Evolutionary conservation across 345 rosid species (phyloP).

Genomic region (Pseudoturritis turrita): DNA sequence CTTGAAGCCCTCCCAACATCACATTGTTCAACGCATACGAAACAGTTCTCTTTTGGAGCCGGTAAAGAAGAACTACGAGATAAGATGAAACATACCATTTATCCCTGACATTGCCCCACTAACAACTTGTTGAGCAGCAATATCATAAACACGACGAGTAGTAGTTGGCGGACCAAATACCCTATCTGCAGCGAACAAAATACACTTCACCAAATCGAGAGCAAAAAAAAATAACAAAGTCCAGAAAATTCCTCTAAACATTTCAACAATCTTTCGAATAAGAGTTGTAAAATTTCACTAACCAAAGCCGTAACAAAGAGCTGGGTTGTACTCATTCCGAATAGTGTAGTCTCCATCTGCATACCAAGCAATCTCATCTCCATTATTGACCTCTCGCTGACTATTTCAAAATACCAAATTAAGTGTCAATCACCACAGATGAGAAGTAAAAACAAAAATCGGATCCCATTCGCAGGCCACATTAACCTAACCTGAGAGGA

Average conservation of each 20-base stretch:
- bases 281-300: conserved; percentile 22
- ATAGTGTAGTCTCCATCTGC: conserved; percentile 77
- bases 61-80: not conserved
- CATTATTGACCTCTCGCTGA: conserved; percentile 67
- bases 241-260: not conserved
- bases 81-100: conserved; percentile 47
- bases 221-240: not conserved
- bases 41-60: not conserved
- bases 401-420: conserved; percentile 27
- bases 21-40: conserved; percentile 10
- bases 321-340: conserved; percentile 63
- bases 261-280: not conserved
- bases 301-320: conserved; percentile 78
- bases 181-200: conserved; percentile 39
- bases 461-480: not conserved
- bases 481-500: conserved; percentile 60
- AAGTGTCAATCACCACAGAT: not conserved
- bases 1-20: not conserved
- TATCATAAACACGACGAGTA: conserved; percentile 76
- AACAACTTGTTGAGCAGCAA: conserved; percentile 81
- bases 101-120: conserved; percentile 80
- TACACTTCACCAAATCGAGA: conserved; percentile 1
- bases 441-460: not conserved
- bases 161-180: conserved; percentile 92
- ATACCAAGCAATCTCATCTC: conserved; percentile 83